Evolutionary conservation across 2,329 filamentous ascomycete species (phyloP), one percentile per base, ranked within the genome.

Genomic region (Cladophialophora exuberans): DNA sequence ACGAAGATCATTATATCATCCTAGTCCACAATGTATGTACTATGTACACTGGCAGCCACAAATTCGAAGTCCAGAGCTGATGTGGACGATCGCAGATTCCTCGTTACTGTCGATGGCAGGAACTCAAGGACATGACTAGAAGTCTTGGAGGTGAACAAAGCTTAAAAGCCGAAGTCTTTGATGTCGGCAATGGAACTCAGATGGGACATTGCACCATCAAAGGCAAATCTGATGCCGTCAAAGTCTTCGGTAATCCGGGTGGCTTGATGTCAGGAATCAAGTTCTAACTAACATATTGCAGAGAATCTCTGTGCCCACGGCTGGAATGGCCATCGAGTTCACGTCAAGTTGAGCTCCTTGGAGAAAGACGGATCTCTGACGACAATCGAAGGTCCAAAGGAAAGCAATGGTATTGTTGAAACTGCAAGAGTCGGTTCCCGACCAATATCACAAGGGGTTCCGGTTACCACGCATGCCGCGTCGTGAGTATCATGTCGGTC

Each of bases 91-190:
- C 6, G 35, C 30, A 64, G 62, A 62, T 65, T 17, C 61, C 62
- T 39, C 59, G 54, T 46, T 52, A 63, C 49, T 64, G 61, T 35
- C 59, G 60, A 43, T 65, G 62, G 62, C 62, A 65, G 42, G 62
- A 65, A 45, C 59, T 65, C 39, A 65, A 65, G 45, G 62, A 65
- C 44, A 62, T 62, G 48, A 61, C 61, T 4, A 30, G 58, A 38
- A 49, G 35, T 15, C 46, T 58, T 4, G 58, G 58, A 31, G 58
- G 58, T 13, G 52, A 58, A 50, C 58, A 61, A 28, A 58, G 54
- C 45, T 36, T 61, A 36, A 61, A 61, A 44, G 58, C 58, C 13
- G 55, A 61, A 45, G 58, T 61, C 3, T 61, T 61, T 43, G 46
- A 43, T 26, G 39, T 52, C 13, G 25, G 45, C 3, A 52, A 61